A percentile compares a stretch with the other conserved stretches of the same genome.
Conservation (phyloP, 2,329 filamentous ascomycete species). For the Colletotrichum acutatum region DNA sequence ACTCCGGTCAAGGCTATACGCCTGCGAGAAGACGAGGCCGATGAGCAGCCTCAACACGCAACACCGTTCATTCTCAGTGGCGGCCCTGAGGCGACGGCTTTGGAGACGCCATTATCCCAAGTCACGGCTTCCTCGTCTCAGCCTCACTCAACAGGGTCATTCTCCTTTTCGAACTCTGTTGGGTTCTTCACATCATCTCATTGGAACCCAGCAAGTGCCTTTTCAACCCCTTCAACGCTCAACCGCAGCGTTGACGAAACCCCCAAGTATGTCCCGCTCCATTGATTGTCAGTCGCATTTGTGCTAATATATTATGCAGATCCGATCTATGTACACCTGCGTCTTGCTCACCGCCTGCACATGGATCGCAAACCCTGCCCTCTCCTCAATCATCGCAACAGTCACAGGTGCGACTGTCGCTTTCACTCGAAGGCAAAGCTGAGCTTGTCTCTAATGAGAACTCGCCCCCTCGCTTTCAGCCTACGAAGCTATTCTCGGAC, state of each 20-base stretch:
- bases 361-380: constrained; percentile 45
- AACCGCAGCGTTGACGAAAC: constrained; percentile 54
- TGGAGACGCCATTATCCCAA: constrained; percentile 28
- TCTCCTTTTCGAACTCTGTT: constrained; percentile 55
- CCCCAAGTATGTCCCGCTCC: constrained; percentile 52
- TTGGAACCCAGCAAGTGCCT: constrained; percentile 64
- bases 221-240: constrained; percentile 59
- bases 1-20: constrained; percentile 10
- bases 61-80: constrained; percentile 1
- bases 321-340: constrained; percentile 56
- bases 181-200: constrained; percentile 64
- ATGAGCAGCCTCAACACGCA: not conserved
- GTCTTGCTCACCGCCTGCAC: constrained; percentile 53
- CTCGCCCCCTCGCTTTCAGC: constrained; percentile 72
- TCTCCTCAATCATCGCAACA: constrained; percentile 44
- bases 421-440: constrained; percentile 92
- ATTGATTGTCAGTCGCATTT: not conserved
- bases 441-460: constrained; percentile 79
- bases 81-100: not conserved
- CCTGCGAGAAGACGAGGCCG: not conserved
- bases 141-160: constrained; percentile 42
- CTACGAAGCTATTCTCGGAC: constrained; percentile 60
- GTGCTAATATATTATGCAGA: constrained; percentile 44
- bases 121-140: constrained; percentile 11
- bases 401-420: constrained; percentile 78